Base-by-base conservation (phyloP, 164 flowering plant genomes). In the Hamamelis virginiana region DNA sequence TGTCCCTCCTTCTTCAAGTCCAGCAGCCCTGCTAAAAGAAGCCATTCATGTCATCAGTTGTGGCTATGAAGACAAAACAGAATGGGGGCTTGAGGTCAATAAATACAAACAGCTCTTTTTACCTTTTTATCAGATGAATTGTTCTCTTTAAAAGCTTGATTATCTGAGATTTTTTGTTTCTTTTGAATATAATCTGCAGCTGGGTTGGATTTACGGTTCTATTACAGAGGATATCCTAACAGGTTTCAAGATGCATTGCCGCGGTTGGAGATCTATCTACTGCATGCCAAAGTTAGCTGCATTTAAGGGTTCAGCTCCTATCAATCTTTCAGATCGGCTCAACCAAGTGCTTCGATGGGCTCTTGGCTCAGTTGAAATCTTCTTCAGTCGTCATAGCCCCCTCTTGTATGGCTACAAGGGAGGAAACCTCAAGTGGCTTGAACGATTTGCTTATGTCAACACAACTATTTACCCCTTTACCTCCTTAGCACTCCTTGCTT, bases 31-130 rank as follows among this genome's bases (percentile, higher is more conserved):
- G 81, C 91, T 95, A 6, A 95, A 95, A 75, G 98, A 95, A 85
- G 97, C 98, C 71, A 94, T 92, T 74, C 97, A 95, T 76, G 97
- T 95, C 13, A 92, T 92, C 62, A 95, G 98, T 76, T 94, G 98
- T 67, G 97, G 97, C 28, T 95, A 95, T 73, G 98, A 95, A 77
- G 98, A 92, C 80, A 92, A 88, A 75, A 95, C 98, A 3, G 97
- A 91, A 57, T 94, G 97, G 97, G 98, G 98, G 46, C 9, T 48
- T 5, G 97, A 94, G 96, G 98, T 94, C 84, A 58, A 77, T 2
- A 2, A 11, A 65, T 13, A 47, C 38, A 21, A 38, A 9, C 52
- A 14, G n/a, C n/a, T n/a, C n/a, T n/a, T n/a, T n/a, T n/a, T n/a
- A n/a, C n/a, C n/a, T n/a, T n/a, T n/a, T n/a, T n/a, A n/a, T n/a